Percentiles rank a stretch among this genome's conserved stretches.
phyloP scores from a whole-genome alignment of 129 eudicot genomes.

The Sambucus nigra region DNA sequence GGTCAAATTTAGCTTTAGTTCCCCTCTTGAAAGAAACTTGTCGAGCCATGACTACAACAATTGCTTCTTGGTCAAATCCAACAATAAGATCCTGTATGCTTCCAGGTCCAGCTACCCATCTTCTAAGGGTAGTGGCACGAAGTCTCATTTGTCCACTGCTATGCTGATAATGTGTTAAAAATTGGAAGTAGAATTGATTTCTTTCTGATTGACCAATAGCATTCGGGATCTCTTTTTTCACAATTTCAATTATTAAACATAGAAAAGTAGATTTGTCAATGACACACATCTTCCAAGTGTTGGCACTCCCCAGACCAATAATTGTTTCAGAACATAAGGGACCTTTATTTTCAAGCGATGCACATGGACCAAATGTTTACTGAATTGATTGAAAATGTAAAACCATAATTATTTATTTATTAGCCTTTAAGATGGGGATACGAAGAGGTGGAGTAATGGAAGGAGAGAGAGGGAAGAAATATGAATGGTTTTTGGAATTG shows the following conservation, averaged over 20 bases:
- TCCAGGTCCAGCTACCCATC: constrained; percentile 98
- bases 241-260: constrained; percentile 72
- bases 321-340: constrained; percentile 80
- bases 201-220: constrained; percentile 65
- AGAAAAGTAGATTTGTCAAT: constrained; percentile 85
- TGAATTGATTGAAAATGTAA: no score
- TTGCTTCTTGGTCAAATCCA: constrained; percentile 99
- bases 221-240: constrained; percentile 79
- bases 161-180: constrained; percentile 96
- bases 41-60: constrained; percentile 95
- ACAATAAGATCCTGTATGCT: constrained; percentile 76
- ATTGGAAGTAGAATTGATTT: constrained; percentile 84
- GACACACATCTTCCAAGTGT: constrained; percentile 98
- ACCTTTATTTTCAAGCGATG: constrained; percentile 98
- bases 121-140: constrained; percentile 88
- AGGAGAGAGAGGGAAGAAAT: no score
- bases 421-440: no score
- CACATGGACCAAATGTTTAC: constrained; percentile 99
- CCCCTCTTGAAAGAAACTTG: constrained; percentile 95
- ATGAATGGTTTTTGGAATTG: no score
- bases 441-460: no score
- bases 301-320: constrained; percentile 87
- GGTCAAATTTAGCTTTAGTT: constrained; percentile 96
- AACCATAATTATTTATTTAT: no score
- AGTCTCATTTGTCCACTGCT: constrained; percentile 82